phyloP scores from a whole-genome alignment of 1,284 basidiomycete species.

The Austroboletus olivaceoglutinosus region DNA sequence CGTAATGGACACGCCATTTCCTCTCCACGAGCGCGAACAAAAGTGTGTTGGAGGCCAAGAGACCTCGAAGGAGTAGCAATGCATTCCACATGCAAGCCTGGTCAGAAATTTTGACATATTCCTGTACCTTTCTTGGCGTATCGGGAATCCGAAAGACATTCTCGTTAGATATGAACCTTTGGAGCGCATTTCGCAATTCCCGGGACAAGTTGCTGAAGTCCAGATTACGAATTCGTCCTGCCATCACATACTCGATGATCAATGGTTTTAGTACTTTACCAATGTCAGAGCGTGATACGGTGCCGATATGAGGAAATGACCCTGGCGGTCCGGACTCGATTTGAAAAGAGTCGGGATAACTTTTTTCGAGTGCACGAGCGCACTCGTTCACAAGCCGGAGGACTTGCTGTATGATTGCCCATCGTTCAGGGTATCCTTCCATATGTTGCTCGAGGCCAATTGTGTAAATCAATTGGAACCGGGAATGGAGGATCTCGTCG shows the following conservation, averaged over 20 bases:
- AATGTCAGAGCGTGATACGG: neutral
- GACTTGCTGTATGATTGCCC: neutral
- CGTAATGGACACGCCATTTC: too few relatives aligned
- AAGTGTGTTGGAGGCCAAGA: too few relatives aligned
- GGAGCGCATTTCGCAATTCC: conserved; percentile 5
- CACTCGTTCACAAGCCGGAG: neutral
- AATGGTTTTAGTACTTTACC: conserved; percentile 17
- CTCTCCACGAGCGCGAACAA: too few relatives aligned
- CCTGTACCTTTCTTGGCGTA: too few relatives aligned
- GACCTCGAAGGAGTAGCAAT: too few relatives aligned
- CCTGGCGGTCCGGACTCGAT: neutral
- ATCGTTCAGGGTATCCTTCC: neutral
- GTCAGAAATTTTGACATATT: too few relatives aligned
- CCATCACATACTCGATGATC: conserved; percentile 25
- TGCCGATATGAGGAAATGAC: neutral
- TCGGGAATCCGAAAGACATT: neutral
- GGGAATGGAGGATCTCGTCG: neutral
- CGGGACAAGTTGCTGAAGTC: conserved; percentile 9
- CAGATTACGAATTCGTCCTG: conserved; percentile 19
- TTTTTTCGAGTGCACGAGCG: neutral
- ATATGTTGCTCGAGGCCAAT: neutral
- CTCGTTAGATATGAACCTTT: conserved; percentile 20
- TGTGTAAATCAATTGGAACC: neutral
- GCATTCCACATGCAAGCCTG: too few relatives aligned
- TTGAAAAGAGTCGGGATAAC: neutral